Evolutionary conservation across 140 eudicot genomes (phyloP).

Genomic region (Flaveria floridana): DNA sequence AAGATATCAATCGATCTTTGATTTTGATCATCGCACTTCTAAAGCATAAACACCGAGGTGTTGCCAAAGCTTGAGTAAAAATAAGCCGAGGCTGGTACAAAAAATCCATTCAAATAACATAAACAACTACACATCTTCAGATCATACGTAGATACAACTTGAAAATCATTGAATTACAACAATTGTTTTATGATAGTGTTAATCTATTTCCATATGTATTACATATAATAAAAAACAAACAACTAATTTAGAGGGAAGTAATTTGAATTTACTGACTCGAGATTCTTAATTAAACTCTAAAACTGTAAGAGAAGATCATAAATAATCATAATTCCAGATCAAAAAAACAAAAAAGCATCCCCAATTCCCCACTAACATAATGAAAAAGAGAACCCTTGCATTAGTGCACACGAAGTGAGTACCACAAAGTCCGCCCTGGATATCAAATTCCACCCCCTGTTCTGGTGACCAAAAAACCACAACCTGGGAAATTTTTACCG

Average conservation of each 20-base stretch:
- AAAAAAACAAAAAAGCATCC: neutral
- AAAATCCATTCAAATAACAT: slow-evolving; percentile 2
- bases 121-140: neutral
- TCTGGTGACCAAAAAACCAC: too few species aligned
- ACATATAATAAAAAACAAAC: neutral
- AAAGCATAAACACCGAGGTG: neutral
- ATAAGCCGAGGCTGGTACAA: neutral
- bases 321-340: neutral
- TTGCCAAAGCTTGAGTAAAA: neutral
- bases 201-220: neutral
- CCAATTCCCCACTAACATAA: too few species aligned
- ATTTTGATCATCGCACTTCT: neutral
- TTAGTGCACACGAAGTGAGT: too few species aligned
- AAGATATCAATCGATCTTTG: neutral
- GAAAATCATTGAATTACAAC: neutral
- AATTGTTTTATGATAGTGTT: neutral
- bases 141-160: neutral
- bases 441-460: too few species aligned
- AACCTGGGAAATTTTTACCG: too few species aligned
- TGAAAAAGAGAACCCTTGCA: too few species aligned
- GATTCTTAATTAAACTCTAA: neutral
- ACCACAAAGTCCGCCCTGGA: too few species aligned
- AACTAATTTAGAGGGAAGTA: neutral
- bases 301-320: neutral
- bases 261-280: neutral